These are phyloP conservation scores for Chrysanthemum seticuspe DNA, from an alignment of 129 eudicot genomes.

Conservation along the genomic window DNA sequence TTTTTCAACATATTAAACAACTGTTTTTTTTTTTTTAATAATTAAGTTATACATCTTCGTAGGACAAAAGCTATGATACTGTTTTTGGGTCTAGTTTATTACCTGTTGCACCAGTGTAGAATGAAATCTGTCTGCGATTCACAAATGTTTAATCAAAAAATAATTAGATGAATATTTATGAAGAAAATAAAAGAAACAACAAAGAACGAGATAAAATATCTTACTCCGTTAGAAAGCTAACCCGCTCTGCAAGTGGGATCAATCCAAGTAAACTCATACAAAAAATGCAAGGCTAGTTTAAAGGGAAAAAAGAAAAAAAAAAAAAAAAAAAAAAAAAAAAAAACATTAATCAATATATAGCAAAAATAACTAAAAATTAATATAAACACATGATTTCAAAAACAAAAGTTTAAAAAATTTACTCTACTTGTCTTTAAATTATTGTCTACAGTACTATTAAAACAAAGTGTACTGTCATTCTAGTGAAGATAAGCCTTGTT, in stretches of 20 bases:
- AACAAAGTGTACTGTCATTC: no score
- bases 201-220: background rate
- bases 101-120: constrained; percentile 92
- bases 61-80: no score
- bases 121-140: constrained; percentile 77
- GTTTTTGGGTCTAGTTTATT: background rate
- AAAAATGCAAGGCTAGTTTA: constrained; percentile 72
- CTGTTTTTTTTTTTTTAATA: no score
- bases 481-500: no score
- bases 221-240: constrained; percentile 89
- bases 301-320: background rate
- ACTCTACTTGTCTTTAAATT: no score
- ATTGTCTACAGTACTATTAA: no score
- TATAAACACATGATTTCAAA: background rate
- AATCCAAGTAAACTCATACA: constrained; percentile 75
- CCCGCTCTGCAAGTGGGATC: constrained; percentile 81
- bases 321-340: background rate
- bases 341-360: background rate
- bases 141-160: background rate
- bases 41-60: no score
- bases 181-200: background rate
- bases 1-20: no score
- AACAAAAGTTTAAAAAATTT: no score
- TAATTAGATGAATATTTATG: background rate
- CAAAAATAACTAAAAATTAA: background rate